A percentile compares a stretch with the other conserved stretches of the same genome.
phyloP scores from a whole-genome alignment of 805 yeast genomes.

The Wickerhamomyces bisporus region DNA sequence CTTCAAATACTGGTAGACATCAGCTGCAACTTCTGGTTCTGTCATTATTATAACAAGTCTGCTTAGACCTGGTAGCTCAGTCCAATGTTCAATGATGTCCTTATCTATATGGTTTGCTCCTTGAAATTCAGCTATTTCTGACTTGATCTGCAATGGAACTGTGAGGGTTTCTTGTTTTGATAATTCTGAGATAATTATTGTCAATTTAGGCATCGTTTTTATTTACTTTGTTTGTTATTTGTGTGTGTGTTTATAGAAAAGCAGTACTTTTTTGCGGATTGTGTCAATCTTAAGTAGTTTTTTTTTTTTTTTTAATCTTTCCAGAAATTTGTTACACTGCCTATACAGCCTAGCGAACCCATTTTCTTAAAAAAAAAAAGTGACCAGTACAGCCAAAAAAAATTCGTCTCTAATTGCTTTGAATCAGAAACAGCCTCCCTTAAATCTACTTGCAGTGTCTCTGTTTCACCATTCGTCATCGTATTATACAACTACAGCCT shows the following conservation, averaged over 20 bases:
- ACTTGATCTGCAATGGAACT: conserved; percentile 14
- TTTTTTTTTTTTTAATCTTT: no score
- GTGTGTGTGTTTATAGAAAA: no score
- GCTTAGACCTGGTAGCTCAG: conserved; percentile 35
- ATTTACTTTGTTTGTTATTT: neutral
- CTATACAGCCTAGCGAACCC: no score
- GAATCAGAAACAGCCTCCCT: no score
- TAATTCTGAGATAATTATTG: conserved; percentile 21
- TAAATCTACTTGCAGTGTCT: no score
- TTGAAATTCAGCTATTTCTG: conserved; percentile 10
- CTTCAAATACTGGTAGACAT: conserved; percentile 20
- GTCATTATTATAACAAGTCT: conserved; percentile 37
- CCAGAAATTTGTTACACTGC: neutral
- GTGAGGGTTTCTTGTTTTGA: conserved; percentile 15
- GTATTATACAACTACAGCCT: no score
- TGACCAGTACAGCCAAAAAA: no score
- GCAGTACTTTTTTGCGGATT: neutral
- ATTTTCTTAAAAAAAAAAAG: no score
- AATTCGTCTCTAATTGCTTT: no score
- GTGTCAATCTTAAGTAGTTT: neutral
- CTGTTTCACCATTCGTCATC: no score
- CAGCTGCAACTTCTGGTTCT: conserved; percentile 21
- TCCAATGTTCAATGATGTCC: conserved; percentile 25
- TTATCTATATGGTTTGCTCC: neutral
- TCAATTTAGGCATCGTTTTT: conserved; percentile 5